phyloP scores from a whole-genome alignment of 148 eudicot species.

The Nyssa sinensis region DNA sequence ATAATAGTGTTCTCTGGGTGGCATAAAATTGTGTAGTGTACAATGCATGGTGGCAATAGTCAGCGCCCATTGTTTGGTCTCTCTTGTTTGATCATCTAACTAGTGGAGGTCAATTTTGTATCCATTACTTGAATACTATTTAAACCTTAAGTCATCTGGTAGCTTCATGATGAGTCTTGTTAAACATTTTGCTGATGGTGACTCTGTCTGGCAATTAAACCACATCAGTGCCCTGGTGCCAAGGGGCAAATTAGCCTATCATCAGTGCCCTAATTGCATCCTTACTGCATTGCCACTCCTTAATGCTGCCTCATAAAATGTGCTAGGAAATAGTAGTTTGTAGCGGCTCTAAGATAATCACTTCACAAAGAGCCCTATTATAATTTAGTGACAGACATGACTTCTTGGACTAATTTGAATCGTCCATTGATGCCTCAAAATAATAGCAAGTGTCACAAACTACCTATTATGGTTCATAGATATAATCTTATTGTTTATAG shows the following conservation, averaged over 20 bases:
- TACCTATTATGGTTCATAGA: no score
- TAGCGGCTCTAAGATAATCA: no score
- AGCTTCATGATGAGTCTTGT: neutral
- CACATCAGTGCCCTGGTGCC: neutral
- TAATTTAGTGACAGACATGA: no score
- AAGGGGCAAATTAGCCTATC: neutral
- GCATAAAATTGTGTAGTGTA: conserved; percentile 1
- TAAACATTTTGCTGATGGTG: neutral
- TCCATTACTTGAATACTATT: neutral
- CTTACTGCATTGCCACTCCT: neutral
- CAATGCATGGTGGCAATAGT: conserved; percentile 3
- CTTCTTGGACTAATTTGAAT: no score
- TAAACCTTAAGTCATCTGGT: neutral
- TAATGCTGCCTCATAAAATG: neutral
- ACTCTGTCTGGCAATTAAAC: neutral
- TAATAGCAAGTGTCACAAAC: no score
- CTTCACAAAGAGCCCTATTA: neutral
- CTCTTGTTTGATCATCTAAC: neutral
- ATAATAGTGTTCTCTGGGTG: neutral
- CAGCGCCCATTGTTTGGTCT: neutral
- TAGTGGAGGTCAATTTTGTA: neutral
- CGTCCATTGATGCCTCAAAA: neutral
- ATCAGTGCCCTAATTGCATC: neutral
- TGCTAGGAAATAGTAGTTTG: neutral
- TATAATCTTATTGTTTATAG: no score